A percentile compares a stretch with the other conserved stretches of the same genome.
Conservation (phyloP, 2,329 filamentous ascomycete genomes). For the Neonectria neomacrospora region DNA sequence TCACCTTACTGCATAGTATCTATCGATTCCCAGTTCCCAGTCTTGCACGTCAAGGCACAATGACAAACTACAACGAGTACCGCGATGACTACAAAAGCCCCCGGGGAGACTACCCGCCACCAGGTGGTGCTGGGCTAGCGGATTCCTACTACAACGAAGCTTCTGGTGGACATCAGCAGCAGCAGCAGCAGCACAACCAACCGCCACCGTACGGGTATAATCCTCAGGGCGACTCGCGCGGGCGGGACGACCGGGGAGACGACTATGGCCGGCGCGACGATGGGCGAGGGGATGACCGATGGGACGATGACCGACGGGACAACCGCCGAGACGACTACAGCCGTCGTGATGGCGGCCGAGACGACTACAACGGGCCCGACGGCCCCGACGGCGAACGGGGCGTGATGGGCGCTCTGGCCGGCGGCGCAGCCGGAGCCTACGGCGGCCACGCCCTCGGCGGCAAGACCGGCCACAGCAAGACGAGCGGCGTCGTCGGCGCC, state of each 20-base stretch:
- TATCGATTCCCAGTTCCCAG: neutral
- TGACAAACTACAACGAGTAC: slow-evolving; percentile 8
- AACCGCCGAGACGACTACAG: neutral
- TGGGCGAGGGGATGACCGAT: neutral
- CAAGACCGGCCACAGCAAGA: slow-evolving; percentile 45
- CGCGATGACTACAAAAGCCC: slow-evolving; percentile 9
- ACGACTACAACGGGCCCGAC: slow-evolving; percentile 27
- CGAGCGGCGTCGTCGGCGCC: slow-evolving; percentile 52
- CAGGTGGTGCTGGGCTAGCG: slow-evolving; percentile 9
- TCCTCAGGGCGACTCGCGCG: neutral
- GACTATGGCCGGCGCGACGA: neutral
- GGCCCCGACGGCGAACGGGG: slow-evolving; percentile 54
- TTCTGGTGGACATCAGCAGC: neutral
- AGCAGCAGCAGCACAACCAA: slow-evolving; percentile 1
- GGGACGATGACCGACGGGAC: neutral
- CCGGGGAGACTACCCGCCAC: slow-evolving; percentile 1
- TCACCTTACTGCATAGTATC: neutral
- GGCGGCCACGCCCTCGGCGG: slow-evolving; percentile 55
- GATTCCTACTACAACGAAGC: slow-evolving; percentile 5
- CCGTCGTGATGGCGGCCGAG: neutral
- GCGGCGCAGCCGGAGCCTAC: slow-evolving; percentile 54
- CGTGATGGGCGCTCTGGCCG: slow-evolving; percentile 53
- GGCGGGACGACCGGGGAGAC: neutral
- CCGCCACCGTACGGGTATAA: slow-evolving; percentile 2
- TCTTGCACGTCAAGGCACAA: neutral